Evolutionary conservation across 371 early-diverging fungal species (phyloP).

Genomic region (Mucor lusitanicus): DNA sequence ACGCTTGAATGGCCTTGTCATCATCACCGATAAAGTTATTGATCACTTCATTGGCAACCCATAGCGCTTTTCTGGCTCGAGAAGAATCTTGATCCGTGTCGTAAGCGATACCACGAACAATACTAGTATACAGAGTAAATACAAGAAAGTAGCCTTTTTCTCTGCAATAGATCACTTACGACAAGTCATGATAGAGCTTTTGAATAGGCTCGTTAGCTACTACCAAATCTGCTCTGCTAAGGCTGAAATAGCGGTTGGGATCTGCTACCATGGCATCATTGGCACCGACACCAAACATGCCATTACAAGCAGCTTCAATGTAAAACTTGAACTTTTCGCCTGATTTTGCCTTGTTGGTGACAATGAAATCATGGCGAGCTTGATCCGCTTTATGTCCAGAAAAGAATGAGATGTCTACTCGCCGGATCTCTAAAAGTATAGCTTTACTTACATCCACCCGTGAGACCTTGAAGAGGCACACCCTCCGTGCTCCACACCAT

Average conservation of each 20-base stretch:
- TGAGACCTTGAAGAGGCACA: conserved; percentile 84
- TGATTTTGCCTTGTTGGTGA: conserved; percentile 63
- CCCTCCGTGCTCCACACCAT: conserved; percentile 88
- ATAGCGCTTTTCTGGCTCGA: conserved; percentile 70
- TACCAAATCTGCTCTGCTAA: conserved; percentile 67
- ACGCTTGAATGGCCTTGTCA: conserved; percentile 53
- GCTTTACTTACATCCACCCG: conserved; percentile 63
- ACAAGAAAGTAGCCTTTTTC: not conserved
- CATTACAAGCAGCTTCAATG: conserved; percentile 93
- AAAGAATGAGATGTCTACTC: not conserved
- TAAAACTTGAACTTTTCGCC: conserved; percentile 73
- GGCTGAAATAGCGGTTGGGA: conserved; percentile 55
- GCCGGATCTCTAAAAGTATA: too few relatives aligned
- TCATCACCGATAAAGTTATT: conserved; percentile 68
- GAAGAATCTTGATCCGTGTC: conserved; percentile 71
- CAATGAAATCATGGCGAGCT: conserved; percentile 74
- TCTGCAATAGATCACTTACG: conserved; percentile 20
- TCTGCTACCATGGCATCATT: conserved; percentile 70
- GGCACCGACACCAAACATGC: conserved; percentile 86
- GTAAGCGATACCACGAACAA: conserved; percentile 77
- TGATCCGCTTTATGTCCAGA: conserved; percentile 45
- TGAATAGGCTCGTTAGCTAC: conserved; percentile 70
- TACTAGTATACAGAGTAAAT: conserved; percentile 24
- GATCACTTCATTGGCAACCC: conserved; percentile 77
- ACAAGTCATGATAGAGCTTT: conserved; percentile 69